A percentile compares a stretch with the other conserved stretches of the same genome.
These are phyloP conservation scores for Chenopodium berlandieri DNA, from an alignment of 148 eudicot species.

Conservation along the genomic window DNA sequence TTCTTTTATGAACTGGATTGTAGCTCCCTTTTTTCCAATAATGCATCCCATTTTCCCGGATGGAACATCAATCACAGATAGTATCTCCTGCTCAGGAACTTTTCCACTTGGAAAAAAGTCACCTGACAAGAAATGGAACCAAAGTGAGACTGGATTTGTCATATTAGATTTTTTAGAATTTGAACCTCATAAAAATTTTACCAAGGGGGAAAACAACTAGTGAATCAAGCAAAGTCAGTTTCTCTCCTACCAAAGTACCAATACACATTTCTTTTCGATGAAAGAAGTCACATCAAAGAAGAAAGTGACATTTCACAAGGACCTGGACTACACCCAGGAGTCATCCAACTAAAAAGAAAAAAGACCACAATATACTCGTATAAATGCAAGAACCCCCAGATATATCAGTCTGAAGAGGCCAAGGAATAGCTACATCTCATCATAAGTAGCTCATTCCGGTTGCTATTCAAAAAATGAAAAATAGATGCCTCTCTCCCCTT, in stretches of 20 bases:
- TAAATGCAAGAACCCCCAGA: no score
- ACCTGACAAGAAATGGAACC: background rate
- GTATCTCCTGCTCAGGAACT: slow-evolving; percentile 28
- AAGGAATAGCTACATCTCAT: no score
- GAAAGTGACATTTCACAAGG: no score
- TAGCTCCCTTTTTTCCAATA: slow-evolving; percentile 31
- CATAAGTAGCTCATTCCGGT: no score
- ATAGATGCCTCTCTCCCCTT: no score
- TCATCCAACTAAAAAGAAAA: no score
- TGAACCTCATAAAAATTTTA: background rate
- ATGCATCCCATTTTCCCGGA: slow-evolving; percentile 32
- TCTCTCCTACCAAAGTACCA: background rate
- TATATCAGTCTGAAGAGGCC: no score
- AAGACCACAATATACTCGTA: no score
- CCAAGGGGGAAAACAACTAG: background rate
- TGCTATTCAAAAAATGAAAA: no score
- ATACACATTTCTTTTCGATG: background rate
- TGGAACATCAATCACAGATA: slow-evolving; percentile 27
- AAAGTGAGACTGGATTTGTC: background rate
- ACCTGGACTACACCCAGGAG: no score
- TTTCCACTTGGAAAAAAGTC: slow-evolving; percentile 18
- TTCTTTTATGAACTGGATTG: slow-evolving; percentile 27
- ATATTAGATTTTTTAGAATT: background rate
- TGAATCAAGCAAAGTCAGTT: background rate
- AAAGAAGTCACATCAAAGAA: background rate